Evolutionary conservation across 345 rosid species (phyloP).

Genomic region (Acer saccharum): DNA sequence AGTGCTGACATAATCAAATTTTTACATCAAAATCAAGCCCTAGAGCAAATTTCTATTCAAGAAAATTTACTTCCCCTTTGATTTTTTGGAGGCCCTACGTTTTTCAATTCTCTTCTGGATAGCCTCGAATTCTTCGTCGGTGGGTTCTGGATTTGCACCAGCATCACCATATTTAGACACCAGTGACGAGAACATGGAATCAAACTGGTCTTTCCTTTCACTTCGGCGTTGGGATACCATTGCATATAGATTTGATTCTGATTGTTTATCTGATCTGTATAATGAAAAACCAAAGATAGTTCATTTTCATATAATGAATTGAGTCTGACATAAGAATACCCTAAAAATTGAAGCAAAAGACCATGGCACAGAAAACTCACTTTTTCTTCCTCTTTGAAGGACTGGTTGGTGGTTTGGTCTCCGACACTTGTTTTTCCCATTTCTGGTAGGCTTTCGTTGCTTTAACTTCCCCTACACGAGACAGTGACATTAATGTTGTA

Average conservation of each 20-base stretch:
- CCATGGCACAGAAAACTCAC: slow-evolving; percentile 42
- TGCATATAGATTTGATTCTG: slow-evolving; percentile 61
- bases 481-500: neutral
- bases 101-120: slow-evolving; percentile 65
- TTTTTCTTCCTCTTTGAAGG: slow-evolving; percentile 53
- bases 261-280: slow-evolving; percentile 49
- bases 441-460: slow-evolving; percentile 77
- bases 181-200: slow-evolving; percentile 85
- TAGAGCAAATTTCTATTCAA: neutral
- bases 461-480: slow-evolving; percentile 60
- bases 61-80: slow-evolving; percentile 40
- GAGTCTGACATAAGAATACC: neutral
- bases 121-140: slow-evolving; percentile 95
- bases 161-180: slow-evolving; percentile 68
- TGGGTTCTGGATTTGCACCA: slow-evolving; percentile 54
- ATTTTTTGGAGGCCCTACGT: slow-evolving; percentile 48
- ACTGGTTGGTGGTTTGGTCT: slow-evolving; percentile 67
- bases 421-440: slow-evolving; percentile 73
- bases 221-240: slow-evolving; percentile 62
- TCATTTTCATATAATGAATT: neutral
- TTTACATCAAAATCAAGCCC: slow-evolving; percentile 19
- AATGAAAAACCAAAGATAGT: slow-evolving; percentile 6
- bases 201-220: slow-evolving; percentile 67
- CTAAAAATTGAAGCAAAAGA: neutral
- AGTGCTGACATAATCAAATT: slow-evolving; percentile 10